Evolutionary conservation across 176 grass and related monocot genomes (phyloP).

Genomic region (Carex parvula): DNA sequence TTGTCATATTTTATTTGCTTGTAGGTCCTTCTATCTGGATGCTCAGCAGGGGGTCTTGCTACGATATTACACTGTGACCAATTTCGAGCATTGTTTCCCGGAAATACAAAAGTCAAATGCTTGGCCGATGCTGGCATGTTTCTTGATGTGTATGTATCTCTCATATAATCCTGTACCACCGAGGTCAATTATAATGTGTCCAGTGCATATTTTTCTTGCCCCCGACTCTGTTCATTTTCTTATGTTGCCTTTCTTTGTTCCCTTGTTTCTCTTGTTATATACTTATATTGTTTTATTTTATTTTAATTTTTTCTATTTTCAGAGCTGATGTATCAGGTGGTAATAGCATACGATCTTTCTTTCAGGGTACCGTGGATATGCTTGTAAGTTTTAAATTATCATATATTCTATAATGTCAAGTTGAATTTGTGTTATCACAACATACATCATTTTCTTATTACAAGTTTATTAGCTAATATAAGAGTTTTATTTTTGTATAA

Average conservation of each 20-base stretch:
- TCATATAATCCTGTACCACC: background rate
- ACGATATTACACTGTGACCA: slow-evolving; percentile 80
- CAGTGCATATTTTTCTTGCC: background rate
- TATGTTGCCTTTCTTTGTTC: background rate
- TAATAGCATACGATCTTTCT: slow-evolving; percentile 54
- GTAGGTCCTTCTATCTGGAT: slow-evolving; percentile 60
- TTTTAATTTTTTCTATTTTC: slow-evolving; percentile 24
- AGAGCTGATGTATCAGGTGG: slow-evolving; percentile 58
- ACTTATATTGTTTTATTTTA: background rate
- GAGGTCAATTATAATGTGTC: background rate
- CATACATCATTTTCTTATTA: background rate
- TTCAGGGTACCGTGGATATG: slow-evolving; percentile 47
- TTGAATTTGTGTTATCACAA: background rate
- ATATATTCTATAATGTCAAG: background rate
- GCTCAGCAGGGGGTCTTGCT: slow-evolving; percentile 74
- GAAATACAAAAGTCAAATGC: slow-evolving; percentile 58
- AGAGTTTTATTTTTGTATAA: background rate
- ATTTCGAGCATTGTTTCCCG: slow-evolving; percentile 47
- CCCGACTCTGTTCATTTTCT: background rate
- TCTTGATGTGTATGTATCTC: slow-evolving; percentile 57
- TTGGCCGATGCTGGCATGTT: slow-evolving; percentile 84
- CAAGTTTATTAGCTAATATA: background rate
- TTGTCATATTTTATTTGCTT: slow-evolving; percentile 9
- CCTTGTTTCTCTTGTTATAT: background rate
- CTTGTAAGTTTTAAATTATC: slow-evolving; percentile 19